These are phyloP conservation scores for Boletus tylopilopsis DNA, from an alignment of 768 basidiomycete genomes.

Conservation along the genomic window DNA sequence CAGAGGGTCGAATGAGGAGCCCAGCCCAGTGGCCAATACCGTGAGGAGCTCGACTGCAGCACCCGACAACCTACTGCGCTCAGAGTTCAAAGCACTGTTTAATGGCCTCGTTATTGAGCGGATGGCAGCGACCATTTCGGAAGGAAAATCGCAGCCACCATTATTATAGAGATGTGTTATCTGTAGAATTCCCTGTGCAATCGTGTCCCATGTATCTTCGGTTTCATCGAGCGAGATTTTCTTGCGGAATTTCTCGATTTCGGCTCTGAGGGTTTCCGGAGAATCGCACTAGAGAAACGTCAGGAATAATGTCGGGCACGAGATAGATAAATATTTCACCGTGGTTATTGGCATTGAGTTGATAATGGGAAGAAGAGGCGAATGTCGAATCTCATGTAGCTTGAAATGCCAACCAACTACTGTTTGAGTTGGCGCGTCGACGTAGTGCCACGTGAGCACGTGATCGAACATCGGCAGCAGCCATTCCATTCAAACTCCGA, in stretches of 20 bases:
- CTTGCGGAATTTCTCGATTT: slow-evolving; percentile 42
- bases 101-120: slow-evolving; percentile 52
- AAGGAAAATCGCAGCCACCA: slow-evolving; percentile 48
- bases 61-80: slow-evolving; percentile 69
- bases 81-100: slow-evolving; percentile 61
- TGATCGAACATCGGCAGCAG: slow-evolving; percentile 22
- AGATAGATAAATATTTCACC: not conserved
- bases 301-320: not conserved
- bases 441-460: slow-evolving; percentile 19
- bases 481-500: slow-evolving; percentile 25
- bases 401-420: slow-evolving; percentile 10
- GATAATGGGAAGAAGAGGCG: not conserved
- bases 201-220: slow-evolving; percentile 78
- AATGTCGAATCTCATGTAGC: slow-evolving; percentile 14
- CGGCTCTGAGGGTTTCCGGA: slow-evolving; percentile 29
- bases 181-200: slow-evolving; percentile 45
- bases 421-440: slow-evolving; percentile 15
- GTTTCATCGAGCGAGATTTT: slow-evolving; percentile 52
- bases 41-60: slow-evolving; percentile 61
- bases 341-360: slow-evolving; percentile 30
- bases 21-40: slow-evolving; percentile 51
- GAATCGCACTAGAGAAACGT: slow-evolving; percentile 31
- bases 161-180: slow-evolving; percentile 49
- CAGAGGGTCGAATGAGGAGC: slow-evolving; percentile 60
- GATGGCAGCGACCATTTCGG: slow-evolving; percentile 48